Percentiles rank a stretch among this genome's conserved stretches.
These are phyloP conservation scores for Cryphonectria nitschkei DNA, from an alignment of 2,329 filamentous ascomycete species.

Conservation along the genomic window DNA sequence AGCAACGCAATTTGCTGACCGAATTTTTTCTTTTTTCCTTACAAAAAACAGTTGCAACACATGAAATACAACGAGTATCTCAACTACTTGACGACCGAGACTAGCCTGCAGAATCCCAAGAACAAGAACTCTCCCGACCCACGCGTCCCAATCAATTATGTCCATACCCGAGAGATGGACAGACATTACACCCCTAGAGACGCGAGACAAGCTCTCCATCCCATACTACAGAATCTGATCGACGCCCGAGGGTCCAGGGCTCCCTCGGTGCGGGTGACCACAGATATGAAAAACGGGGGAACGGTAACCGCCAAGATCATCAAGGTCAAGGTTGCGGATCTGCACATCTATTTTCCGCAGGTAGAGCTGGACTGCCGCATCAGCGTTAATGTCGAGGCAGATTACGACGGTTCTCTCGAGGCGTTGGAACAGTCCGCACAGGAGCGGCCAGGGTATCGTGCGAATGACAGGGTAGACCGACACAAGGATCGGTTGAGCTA, in stretches of 20 bases:
- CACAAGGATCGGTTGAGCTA: constrained; percentile 93
- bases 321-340: constrained; percentile 84
- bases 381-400: constrained; percentile 93
- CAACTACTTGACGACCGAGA: constrained; percentile 68
- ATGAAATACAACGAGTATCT: constrained; percentile 82
- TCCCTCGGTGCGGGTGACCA: constrained; percentile 70
- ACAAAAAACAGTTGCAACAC: constrained; percentile 68
- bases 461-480: constrained; percentile 59
- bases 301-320: constrained; percentile 78
- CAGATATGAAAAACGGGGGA: constrained; percentile 69
- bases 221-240: constrained; percentile 64
- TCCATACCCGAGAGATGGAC: constrained; percentile 82
- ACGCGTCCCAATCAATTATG: constrained; percentile 74
- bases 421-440: constrained; percentile 50
- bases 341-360: constrained; percentile 82
- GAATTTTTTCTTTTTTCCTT: background rate
- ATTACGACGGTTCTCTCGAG: constrained; percentile 71
- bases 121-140: constrained; percentile 41
- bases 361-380: constrained; percentile 87
- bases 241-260: constrained; percentile 51
- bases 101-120: constrained; percentile 57
- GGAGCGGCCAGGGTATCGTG: constrained; percentile 38
- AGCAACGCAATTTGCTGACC: background rate
- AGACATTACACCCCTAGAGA: constrained; percentile 74
- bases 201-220: constrained; percentile 64